Percentiles rank a stretch among this genome's conserved stretches.
Evolutionary conservation across 2,329 filamentous ascomycete species (phyloP).

Genomic region (Fusarium abutilonis): DNA sequence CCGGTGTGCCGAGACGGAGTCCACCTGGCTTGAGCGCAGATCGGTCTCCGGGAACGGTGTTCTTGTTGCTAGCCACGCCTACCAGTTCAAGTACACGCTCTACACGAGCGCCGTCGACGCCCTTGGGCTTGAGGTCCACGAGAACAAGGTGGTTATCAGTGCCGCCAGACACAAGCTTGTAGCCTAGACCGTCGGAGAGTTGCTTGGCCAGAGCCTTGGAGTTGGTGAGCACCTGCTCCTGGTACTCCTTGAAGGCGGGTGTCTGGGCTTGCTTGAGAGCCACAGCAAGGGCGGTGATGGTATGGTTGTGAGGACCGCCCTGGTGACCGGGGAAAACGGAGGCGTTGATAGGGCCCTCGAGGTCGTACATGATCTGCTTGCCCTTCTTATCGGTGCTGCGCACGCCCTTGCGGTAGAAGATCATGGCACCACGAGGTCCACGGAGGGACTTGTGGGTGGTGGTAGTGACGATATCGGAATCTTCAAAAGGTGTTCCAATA

Average conservation of each 20-base stretch:
- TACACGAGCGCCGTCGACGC: conserved; percentile 85
- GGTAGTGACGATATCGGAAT: conserved; percentile 94
- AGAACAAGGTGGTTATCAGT: conserved; percentile 97
- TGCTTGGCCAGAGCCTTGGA: conserved; percentile 82
- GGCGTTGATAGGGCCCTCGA: conserved; percentile 90
- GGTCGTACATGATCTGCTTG: conserved; percentile 79
- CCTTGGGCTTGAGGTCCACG: conserved; percentile 85
- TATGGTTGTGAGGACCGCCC: conserved; percentile 97
- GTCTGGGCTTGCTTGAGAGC: conserved; percentile 90
- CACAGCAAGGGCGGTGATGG: conserved; percentile 91
- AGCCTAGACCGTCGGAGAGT: conserved; percentile 72
- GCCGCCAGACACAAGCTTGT: conserved; percentile 88
- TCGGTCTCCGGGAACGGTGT: conserved; percentile 92
- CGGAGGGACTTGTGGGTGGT: conserved; percentile 97
- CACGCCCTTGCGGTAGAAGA: conserved; percentile 95
- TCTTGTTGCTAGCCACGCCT: conserved; percentile 96
- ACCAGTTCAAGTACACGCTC: conserved; percentile 89
- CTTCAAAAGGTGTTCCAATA: conserved; percentile 85
- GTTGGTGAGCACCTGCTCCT: conserved; percentile 85
- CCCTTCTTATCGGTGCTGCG: conserved; percentile 83
- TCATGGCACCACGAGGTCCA: conserved; percentile 93
- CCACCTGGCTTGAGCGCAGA: conserved; percentile 91
- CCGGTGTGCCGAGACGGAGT: conserved; percentile 88
- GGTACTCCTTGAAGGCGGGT: conserved; percentile 88
- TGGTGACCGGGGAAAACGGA: conserved; percentile 98